phyloP scores from a whole-genome alignment of 1,139 yeast genomes.

The Entelexis paramagnoliae region DNA sequence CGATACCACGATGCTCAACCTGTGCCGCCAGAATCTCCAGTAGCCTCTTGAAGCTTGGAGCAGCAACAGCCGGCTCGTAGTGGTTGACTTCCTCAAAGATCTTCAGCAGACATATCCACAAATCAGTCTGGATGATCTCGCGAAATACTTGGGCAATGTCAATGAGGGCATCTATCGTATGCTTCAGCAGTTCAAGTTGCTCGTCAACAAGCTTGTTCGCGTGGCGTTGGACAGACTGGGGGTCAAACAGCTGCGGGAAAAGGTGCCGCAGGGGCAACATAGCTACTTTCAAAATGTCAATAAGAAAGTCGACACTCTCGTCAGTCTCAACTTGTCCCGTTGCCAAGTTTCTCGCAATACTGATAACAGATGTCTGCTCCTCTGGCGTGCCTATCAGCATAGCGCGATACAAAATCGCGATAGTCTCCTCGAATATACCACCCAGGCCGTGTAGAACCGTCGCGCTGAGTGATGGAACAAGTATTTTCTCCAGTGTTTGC shows the following conservation, averaged over 20 bases:
- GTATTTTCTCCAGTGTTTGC: constrained; percentile 8
- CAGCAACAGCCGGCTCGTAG: constrained; percentile 26
- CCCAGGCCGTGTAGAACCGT: constrained; percentile 34
- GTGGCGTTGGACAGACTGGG: neutral
- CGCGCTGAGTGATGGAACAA: constrained; percentile 5
- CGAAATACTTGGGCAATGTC: constrained; percentile 58
- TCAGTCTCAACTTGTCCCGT: constrained; percentile 36
- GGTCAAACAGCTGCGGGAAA: constrained; percentile 22
- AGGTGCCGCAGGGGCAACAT: constrained; percentile 44
- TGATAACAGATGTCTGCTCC: constrained; percentile 37
- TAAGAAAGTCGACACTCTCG: constrained; percentile 61
- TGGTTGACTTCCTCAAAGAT: constrained; percentile 42
- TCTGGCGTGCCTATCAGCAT: constrained; percentile 47
- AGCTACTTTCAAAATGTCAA: constrained; percentile 67
- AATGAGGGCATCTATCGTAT: constrained; percentile 46
- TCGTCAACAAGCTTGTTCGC: constrained; percentile 8
- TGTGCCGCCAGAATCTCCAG: constrained; percentile 27
- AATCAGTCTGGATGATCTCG: constrained; percentile 53
- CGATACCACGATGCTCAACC: constrained; percentile 14
- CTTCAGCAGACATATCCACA: constrained; percentile 58
- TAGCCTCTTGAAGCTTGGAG: constrained; percentile 30
- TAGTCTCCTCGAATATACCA: constrained; percentile 60
- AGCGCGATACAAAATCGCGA: constrained; percentile 67
- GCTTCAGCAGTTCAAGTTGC: constrained; percentile 31
- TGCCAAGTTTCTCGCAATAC: constrained; percentile 44